These are phyloP conservation scores for Neoboletus magnificus DNA, from an alignment of 768 basidiomycete species.

Conservation along the genomic window DNA sequence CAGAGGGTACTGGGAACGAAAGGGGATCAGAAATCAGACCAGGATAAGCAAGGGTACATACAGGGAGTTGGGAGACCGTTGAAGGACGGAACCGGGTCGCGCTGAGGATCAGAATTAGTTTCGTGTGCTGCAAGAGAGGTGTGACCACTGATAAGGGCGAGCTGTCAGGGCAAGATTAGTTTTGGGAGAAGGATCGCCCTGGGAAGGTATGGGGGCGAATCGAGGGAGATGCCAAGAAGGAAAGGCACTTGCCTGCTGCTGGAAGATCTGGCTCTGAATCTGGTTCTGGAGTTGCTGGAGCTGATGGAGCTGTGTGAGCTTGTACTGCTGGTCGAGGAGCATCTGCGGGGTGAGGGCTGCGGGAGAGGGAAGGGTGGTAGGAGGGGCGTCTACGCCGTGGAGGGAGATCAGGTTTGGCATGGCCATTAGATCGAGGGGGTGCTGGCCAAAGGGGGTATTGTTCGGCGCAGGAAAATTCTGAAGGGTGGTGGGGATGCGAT, in stretches of 20 bases:
- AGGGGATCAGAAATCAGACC: conserved; percentile 11
- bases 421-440: conserved; percentile 46
- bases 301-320: conserved; percentile 72
- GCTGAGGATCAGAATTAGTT: conserved; percentile 33
- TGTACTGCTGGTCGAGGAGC: conserved; percentile 73
- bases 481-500: conserved; percentile 12
- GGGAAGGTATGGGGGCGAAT: neutral
- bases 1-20: conserved; percentile 48
- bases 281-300: conserved; percentile 77
- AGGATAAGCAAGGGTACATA: conserved; percentile 33
- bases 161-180: conserved; percentile 37
- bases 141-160: conserved; percentile 62
- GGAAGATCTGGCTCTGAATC: conserved; percentile 85
- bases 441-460: conserved; percentile 19
- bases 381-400: conserved; percentile 38
- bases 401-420: conserved; percentile 49
- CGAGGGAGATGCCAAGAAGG: neutral
- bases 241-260: conserved; percentile 68
- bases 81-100: conserved; percentile 35
- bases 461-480: conserved; percentile 7
- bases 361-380: conserved; percentile 14
- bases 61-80: conserved; percentile 68
- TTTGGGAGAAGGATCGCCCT: conserved; percentile 6
- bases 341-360: conserved; percentile 42
- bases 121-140: conserved; percentile 35